Percentiles rank a stretch among this genome's conserved stretches.
Conservation (phyloP, 495 filamentous ascomycete genomes). For the Letharia lupina region DNA sequence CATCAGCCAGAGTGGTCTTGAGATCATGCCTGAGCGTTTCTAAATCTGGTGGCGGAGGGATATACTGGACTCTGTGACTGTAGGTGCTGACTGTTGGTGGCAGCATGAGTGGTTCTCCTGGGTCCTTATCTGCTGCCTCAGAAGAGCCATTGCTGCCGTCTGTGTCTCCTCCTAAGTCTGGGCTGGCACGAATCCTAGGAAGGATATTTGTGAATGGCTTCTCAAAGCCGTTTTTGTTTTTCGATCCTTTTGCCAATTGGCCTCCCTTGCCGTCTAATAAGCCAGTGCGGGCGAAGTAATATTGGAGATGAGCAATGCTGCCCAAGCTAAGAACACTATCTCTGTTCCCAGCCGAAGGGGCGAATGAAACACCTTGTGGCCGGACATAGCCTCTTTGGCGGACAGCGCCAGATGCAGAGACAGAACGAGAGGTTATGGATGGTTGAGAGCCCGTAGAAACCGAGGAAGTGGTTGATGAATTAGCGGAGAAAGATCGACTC, state of each 20-base stretch:
- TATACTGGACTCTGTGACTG: conserved; percentile 72
- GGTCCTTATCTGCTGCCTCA: conserved; percentile 46
- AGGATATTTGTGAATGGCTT: conserved; percentile 5
- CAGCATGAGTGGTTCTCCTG: conserved; percentile 64
- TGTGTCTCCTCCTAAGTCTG: conserved; percentile 32
- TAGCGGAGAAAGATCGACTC: conserved; percentile 66
- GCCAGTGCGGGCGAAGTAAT: conserved; percentile 94
- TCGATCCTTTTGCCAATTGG: conserved; percentile 62
- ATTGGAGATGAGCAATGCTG: conserved; percentile 94
- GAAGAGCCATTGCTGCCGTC: conserved; percentile 50
- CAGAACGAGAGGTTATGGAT: conserved; percentile 44
- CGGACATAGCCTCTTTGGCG: conserved; percentile 80
- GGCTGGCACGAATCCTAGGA: conserved; percentile 16
- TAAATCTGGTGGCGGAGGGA: conserved; percentile 80
- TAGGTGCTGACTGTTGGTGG: conserved; percentile 96
- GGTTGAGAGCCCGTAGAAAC: conserved; percentile 36
- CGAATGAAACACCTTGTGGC: conserved; percentile 83
- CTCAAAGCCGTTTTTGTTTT: conserved; percentile 38
- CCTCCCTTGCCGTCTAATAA: conserved; percentile 89
- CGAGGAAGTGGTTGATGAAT: conserved; percentile 64
- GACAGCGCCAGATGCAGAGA: conserved; percentile 46
- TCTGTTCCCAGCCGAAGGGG: conserved; percentile 75
- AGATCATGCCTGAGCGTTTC: conserved; percentile 69
- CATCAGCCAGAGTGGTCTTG: conserved; percentile 53
- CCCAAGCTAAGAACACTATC: conserved; percentile 94